phyloP scores from a whole-genome alignment of 192 early-diverging fungal genomes.

The Chytriomyces confervae region DNA sequence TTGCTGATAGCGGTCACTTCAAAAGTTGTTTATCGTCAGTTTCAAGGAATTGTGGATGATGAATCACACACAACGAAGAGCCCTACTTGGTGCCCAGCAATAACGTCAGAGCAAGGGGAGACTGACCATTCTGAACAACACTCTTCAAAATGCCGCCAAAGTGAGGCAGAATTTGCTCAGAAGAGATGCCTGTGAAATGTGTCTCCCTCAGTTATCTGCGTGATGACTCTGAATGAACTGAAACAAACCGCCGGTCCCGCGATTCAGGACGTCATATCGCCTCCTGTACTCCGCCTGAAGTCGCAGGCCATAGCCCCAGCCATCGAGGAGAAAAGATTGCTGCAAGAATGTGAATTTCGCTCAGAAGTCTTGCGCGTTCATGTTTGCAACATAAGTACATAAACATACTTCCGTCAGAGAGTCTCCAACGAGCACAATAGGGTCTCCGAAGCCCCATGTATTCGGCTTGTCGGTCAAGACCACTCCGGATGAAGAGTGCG shows the following conservation, averaged over 20 bases:
- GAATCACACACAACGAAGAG: neutral
- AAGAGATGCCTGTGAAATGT: neutral
- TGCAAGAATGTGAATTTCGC: neutral
- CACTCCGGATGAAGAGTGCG: neutral
- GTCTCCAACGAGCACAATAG: conserved; percentile 26
- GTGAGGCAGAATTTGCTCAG: neutral
- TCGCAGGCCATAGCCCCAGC: conserved; percentile 8
- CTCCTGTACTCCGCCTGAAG: conserved; percentile 2
- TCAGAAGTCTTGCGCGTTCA: neutral
- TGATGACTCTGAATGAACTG: neutral
- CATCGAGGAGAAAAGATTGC: neutral
- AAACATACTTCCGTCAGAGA: conserved; percentile 3
- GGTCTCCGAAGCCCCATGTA: conserved; percentile 26
- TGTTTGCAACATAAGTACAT: neutral
- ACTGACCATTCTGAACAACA: neutral
- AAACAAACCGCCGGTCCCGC: neutral
- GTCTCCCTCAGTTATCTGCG: neutral
- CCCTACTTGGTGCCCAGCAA: conserved; percentile 10
- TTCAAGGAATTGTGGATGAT: neutral
- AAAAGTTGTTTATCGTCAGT: neutral
- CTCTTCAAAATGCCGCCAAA: neutral
- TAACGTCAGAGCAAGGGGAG: neutral
- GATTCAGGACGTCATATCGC: neutral
- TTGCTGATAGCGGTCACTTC: neutral
- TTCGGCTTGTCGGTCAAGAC: neutral